Conservation (phyloP, 129 eudicot genomes). For the Cynara cardunculus region DNA sequence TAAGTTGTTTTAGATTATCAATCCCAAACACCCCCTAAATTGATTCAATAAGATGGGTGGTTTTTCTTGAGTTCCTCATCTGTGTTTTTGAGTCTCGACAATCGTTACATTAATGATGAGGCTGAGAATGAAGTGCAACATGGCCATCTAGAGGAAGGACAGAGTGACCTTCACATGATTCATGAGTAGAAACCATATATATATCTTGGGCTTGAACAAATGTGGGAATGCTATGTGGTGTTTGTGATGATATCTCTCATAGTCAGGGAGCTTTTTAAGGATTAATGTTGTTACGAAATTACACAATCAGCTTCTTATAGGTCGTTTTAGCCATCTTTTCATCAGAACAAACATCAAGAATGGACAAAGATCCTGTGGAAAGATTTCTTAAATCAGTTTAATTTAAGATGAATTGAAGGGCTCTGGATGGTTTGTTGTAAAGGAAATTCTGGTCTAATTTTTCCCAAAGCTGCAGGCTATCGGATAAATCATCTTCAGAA, state of each 20-base stretch:
- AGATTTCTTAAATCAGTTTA: not conserved
- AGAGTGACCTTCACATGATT: too few relatives aligned
- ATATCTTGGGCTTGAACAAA: too few relatives aligned
- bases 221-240: not conserved
- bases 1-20: too few relatives aligned
- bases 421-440: not conserved
- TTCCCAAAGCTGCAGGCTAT: not conserved
- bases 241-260: not conserved
- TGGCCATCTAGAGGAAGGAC: too few relatives aligned
- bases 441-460: not conserved
- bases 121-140: too few relatives aligned
- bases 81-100: too few relatives aligned
- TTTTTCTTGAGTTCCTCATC: too few relatives aligned
- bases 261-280: not conserved
- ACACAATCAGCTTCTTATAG: too few relatives aligned
- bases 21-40: too few relatives aligned
- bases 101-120: too few relatives aligned
- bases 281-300: not conserved
- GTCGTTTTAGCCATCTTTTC: not conserved
- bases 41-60: too few relatives aligned
- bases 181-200: not conserved
- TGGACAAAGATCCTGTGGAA: not conserved
- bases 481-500: not conserved
- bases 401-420: too few relatives aligned
- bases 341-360: not conserved